Evolutionary conservation across 345 rosid genomes (phyloP).

Genomic region (Salix exigua): DNA sequence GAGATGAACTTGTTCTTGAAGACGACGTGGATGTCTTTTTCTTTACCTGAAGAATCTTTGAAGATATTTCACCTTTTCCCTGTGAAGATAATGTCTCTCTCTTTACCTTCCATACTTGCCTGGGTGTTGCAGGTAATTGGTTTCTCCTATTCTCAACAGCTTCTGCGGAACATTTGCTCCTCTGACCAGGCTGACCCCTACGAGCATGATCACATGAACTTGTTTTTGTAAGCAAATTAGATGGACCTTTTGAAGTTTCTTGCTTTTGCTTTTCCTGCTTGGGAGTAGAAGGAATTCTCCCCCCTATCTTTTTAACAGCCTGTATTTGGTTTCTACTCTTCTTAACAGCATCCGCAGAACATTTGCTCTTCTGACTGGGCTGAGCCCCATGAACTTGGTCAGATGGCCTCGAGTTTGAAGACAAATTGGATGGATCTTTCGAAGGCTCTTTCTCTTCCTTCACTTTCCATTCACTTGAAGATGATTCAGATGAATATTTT

Average conservation of each 20-base stretch:
- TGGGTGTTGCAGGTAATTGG: background rate
- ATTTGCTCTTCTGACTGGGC: background rate
- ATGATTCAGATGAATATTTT: background rate
- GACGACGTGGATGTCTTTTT: background rate
- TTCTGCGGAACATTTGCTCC: background rate
- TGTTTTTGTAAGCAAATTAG: background rate
- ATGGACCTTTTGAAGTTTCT: background rate
- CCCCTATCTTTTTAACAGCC: background rate
- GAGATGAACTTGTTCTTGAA: background rate
- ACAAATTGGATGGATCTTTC: background rate
- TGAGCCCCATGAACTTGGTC: background rate
- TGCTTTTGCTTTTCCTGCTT: background rate
- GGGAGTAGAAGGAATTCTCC: background rate
- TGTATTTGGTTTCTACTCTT: background rate
- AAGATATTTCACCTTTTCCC: background rate
- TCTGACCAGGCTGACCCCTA: background rate
- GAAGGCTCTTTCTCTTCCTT: conserved; percentile 8
- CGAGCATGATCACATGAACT: background rate
- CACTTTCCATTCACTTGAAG: background rate
- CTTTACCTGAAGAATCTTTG: background rate
- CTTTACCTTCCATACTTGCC: background rate
- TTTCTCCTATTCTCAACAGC: background rate
- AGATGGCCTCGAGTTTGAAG: background rate
- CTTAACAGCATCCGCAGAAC: background rate
- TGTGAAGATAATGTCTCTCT: background rate